A percentile compares a stretch with the other conserved stretches of the same genome.
Evolutionary conservation across 2,329 filamentous ascomycete genomes (phyloP).

Genomic region (Aspergillus sergii): DNA sequence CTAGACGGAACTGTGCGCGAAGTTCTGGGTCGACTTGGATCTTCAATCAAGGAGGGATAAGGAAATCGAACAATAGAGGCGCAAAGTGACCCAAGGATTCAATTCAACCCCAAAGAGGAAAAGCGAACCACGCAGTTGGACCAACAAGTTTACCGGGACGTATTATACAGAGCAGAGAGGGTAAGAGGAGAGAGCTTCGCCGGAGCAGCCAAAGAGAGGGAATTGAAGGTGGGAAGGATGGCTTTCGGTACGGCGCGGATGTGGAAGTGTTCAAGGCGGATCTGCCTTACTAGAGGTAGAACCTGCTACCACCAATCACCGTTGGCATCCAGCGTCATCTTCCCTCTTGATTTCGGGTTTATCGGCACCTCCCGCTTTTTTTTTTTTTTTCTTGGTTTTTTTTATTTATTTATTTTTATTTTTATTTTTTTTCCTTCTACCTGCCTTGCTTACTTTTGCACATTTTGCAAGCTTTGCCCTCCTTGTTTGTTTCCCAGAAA

Average conservation of each 20-base stretch:
- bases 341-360: constrained; percentile 9
- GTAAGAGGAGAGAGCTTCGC: constrained; percentile 5
- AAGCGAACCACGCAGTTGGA: background rate
- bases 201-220: constrained; percentile 8
- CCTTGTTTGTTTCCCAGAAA: background rate
- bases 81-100: background rate
- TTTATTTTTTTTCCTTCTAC: background rate
- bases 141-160: background rate
- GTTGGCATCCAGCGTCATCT: constrained; percentile 12
- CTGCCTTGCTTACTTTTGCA: background rate
- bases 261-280: background rate
- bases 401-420: constrained; percentile 2
- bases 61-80: background rate
- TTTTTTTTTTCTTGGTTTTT: constrained; percentile 1
- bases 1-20: background rate
- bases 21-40: background rate
- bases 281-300: constrained; percentile 1
- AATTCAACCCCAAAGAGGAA: background rate
- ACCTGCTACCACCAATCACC: constrained; percentile 11
- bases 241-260: constrained; percentile 15
- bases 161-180: constrained; percentile 4
- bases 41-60: background rate
- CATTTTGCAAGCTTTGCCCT: background rate
- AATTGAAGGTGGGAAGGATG: constrained; percentile 3
- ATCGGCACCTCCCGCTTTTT: constrained; percentile 16